These are phyloP conservation scores for Zelopaecilomyces penicillatus DNA, from an alignment of 2,329 filamentous ascomycete genomes.

Conservation along the genomic window DNA sequence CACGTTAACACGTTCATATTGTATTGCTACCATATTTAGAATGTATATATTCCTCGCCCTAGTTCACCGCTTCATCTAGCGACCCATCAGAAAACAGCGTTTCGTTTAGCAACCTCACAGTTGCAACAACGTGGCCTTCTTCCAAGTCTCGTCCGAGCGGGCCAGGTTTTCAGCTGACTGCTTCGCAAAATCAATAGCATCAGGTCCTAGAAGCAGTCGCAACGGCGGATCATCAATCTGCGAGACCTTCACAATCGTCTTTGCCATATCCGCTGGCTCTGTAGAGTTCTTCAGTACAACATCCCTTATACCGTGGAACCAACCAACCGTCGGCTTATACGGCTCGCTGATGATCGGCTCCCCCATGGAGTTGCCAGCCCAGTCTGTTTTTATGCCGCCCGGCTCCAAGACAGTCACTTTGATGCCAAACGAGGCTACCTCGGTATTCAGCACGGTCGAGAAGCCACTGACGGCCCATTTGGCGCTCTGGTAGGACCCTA, in stretches of 20 bases:
- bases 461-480: conserved; percentile 33
- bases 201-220: conserved; percentile 22
- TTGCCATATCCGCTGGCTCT: conserved; percentile 18
- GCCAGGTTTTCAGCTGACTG: conserved; percentile 14
- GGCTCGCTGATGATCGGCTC: conserved; percentile 22
- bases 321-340: conserved; percentile 28
- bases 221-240: conserved; percentile 21
- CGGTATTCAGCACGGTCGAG: conserved; percentile 26
- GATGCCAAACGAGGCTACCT: conserved; percentile 28
- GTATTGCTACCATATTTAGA: too few species aligned
- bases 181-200: conserved; percentile 17
- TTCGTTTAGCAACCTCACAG: background rate
- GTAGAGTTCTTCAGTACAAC: conserved; percentile 5
- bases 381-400: conserved; percentile 33
- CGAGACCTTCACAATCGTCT: conserved; percentile 19
- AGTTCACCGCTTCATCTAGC: too few species aligned
- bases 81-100: too few species aligned
- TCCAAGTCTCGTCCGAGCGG: conserved; percentile 24
- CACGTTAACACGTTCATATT: too few species aligned
- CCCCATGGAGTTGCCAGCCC: conserved; percentile 22
- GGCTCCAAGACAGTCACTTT: conserved; percentile 31
- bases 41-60: too few species aligned
- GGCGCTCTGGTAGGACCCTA: conserved; percentile 28
- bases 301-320: conserved; percentile 7
- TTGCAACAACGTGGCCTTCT: conserved; percentile 5